Evolutionary conservation across 176 grass and related monocot genomes (phyloP).

Genomic region (Poa annua): DNA sequence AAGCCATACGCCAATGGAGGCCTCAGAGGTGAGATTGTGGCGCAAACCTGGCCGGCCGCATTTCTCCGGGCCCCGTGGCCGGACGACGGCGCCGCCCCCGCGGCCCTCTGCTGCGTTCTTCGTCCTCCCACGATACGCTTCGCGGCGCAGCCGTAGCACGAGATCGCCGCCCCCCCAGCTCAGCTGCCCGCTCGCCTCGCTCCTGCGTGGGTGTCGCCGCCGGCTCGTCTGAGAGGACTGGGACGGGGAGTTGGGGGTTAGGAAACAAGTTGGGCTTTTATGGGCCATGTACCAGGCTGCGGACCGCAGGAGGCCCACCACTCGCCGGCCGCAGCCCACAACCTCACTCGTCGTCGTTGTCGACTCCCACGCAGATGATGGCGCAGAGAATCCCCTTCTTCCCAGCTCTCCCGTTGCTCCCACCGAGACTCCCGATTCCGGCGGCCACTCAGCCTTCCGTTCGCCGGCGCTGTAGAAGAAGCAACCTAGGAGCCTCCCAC

Average conservation of each 20-base stretch:
- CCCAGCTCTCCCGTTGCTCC: constrained; percentile 14
- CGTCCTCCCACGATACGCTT: neutral
- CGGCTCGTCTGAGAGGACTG: neutral
- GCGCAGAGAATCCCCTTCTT: neutral
- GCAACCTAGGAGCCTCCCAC: neutral
- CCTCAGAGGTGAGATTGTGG: constrained; percentile 15
- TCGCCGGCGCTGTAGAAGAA: neutral
- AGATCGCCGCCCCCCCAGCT: neutral
- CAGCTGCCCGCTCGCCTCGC: neutral
- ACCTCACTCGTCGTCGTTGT: neutral
- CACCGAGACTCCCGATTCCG: neutral
- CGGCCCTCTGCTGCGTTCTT: neutral
- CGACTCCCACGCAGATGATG: neutral
- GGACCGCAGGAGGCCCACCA: neutral
- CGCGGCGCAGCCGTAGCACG: neutral
- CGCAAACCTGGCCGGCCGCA: neutral
- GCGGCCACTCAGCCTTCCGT: neutral
- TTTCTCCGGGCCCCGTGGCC: neutral
- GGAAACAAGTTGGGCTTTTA: neutral
- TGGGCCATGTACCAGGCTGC: neutral
- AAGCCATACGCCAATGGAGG: neutral
- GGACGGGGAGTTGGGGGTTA: neutral
- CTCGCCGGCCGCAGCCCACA: neutral
- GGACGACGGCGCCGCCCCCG: neutral
- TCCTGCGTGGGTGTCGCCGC: constrained; percentile 1